Base-by-base conservation (phyloP, 345 rosid species). In the Nasturtium officinale region DNA sequence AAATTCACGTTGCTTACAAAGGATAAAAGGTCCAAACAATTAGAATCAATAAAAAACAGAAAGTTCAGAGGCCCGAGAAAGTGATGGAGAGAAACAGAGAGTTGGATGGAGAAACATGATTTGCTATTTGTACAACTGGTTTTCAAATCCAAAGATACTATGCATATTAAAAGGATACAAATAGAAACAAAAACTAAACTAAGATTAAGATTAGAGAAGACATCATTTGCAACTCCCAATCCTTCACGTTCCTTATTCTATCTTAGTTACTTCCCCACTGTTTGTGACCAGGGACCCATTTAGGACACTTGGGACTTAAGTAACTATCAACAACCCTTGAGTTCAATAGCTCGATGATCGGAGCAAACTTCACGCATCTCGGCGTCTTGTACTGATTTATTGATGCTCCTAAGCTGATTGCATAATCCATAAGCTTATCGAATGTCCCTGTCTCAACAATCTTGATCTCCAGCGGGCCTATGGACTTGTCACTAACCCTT, bases 361-460 rank as follows among this genome's bases (percentile, higher is more conserved):
- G 98, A 48, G 85, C 90, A 71, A 87, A 91, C 77, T 91, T 94
- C 76, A 94, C 96, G 42, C 98, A 94, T 73, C 98, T 85, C 2
- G 98, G 97, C 4, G 98, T 87, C 84, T 94, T 94, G 73, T 94
- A 94, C 82, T 94, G 97, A 80, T 91, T 91, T 15, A 94, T 91
- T 13, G 98, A 94, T 47, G 97, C 98, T 5, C 98, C 97, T 30
- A 83, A 51, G 82, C 96, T 91, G 10, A 94, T 91, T 18, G 97
- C 96, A 75, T 89, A 91, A 76, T 94, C 97, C 98, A 94, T 94
- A 35, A 94, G 85, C 84, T 94, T 94, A 78, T 94, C 98, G 35
- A 94, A 94, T 50, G 97, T 91, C 72, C 98, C 97, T 61, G 81
- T 16, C 82, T 86, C 96, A 35, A 91, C 98, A 43, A 94, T 80